Evolutionary conservation across 2,329 filamentous ascomycete genomes (phyloP).

Genomic region (Aciculosporium take): DNA sequence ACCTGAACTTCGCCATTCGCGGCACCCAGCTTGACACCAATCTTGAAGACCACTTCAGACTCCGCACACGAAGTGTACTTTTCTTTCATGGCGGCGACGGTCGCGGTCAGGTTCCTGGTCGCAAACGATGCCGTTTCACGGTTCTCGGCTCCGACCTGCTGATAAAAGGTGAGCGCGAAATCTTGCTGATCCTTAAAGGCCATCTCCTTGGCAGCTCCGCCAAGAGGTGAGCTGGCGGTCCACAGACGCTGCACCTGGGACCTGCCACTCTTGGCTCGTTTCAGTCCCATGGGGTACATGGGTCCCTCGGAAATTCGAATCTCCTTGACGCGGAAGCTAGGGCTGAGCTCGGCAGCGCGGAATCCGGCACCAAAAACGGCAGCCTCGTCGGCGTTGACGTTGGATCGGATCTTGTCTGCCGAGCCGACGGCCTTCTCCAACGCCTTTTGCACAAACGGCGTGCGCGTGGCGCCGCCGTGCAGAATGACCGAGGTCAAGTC

Average conservation of each 20-base stretch:
- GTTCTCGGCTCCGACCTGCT: conserved; percentile 48
- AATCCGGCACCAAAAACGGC: conserved; percentile 94
- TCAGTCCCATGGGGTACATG: conserved; percentile 59
- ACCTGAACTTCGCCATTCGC: conserved; percentile 72
- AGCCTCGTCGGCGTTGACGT: conserved; percentile 93
- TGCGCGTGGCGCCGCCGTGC: conserved; percentile 78
- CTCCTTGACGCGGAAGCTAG: conserved; percentile 95
- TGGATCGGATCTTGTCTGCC: conserved; percentile 70
- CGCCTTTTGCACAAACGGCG: conserved; percentile 84
- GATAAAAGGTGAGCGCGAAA: conserved; percentile 66
- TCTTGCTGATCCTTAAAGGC: conserved; percentile 72
- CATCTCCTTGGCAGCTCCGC: conserved; percentile 66
- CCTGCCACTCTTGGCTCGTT: conserved; percentile 57
- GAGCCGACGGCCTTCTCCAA: conserved; percentile 63
- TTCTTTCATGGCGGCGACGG: conserved; percentile 63
- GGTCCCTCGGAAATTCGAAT: conserved; percentile 71
- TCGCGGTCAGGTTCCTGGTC: conserved; percentile 75
- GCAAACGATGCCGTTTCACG: conserved; percentile 50
- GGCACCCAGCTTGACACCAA: conserved; percentile 57
- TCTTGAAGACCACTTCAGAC: conserved; percentile 65
- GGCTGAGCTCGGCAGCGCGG: conserved; percentile 80
- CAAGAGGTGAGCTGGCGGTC: conserved; percentile 59
- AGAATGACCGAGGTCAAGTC: conserved; percentile 86
- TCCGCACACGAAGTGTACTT: conserved; percentile 60
- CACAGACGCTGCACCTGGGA: conserved; percentile 71